These are phyloP conservation scores for Cryptococcus wingfieldii DNA, from an alignment of 1,284 basidiomycete species.

Conservation along the genomic window DNA sequence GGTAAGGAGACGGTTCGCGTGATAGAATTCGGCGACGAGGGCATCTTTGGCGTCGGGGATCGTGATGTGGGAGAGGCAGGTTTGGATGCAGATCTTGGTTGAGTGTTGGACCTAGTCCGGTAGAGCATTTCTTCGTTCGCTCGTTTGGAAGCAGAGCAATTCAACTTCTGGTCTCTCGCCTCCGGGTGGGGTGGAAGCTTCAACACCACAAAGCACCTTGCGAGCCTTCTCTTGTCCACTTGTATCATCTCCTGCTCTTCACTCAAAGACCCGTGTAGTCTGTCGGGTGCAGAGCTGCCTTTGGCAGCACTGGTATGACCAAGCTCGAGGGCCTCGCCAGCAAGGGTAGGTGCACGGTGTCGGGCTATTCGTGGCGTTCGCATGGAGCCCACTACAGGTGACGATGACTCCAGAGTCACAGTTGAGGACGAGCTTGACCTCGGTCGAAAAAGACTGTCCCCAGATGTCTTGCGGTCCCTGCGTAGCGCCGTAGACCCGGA, in stretches of 20 bases:
- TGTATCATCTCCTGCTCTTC: slow-evolving; percentile 7
- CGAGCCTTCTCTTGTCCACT: slow-evolving; percentile 17
- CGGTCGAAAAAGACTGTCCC: background rate
- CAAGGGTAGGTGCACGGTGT: slow-evolving; percentile 38
- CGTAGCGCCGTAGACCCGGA: slow-evolving; percentile 4
- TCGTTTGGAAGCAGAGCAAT: background rate
- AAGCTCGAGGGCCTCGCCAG: slow-evolving; percentile 36
- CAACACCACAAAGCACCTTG: slow-evolving; percentile 35
- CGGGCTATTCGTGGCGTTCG: slow-evolving; percentile 9
- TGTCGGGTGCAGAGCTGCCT: background rate
- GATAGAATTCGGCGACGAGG: background rate
- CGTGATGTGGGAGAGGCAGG: background rate
- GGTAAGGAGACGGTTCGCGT: background rate
- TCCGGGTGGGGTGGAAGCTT: slow-evolving; percentile 8
- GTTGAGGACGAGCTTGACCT: slow-evolving; percentile 4
- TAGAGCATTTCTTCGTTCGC: background rate
- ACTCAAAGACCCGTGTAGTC: slow-evolving; percentile 1
- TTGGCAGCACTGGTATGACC: slow-evolving; percentile 1
- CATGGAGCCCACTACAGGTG: slow-evolving; percentile 4
- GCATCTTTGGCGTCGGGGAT: background rate
- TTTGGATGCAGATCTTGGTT: background rate
- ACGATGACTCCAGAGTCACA: slow-evolving; percentile 12
- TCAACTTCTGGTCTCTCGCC: background rate
- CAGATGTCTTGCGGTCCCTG: background rate
- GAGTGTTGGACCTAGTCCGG: background rate